Base-by-base conservation (phyloP, 129 eudicot species). In the Flaveria sonorensis region DNA sequence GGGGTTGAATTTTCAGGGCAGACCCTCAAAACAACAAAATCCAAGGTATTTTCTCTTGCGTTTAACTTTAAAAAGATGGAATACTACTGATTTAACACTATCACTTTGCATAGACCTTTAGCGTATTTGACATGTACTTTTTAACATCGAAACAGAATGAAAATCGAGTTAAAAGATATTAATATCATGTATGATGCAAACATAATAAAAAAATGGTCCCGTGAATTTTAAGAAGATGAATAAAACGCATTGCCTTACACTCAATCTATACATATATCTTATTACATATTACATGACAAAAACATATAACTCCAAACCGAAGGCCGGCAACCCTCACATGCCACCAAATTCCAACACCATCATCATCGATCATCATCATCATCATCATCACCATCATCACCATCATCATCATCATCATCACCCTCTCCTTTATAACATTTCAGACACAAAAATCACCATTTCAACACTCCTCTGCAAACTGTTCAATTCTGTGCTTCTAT, bases 281-380 rank as follows among this genome's bases (percentile, higher is more conserved):
- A 71, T 73, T 24, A 71, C 39, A 75, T 67, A 81, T 76, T 53
- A 83, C 57, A 79, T 83, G 88, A 82, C 92, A 91, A 87, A 91
- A 77, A 78, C 81, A 79, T 73, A 79, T 75, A 73, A 24, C 15
- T 82, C 78, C 92, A 90, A 87, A 72, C 40, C 64, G 66, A 68
- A 51, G 86, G 89, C 89, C 89, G 92, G 89, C 96, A 87, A 82
- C 75, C 79, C 75, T 82, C 96, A 87, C 90, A 87, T 81, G 90
- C 92, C 74, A 79, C 86, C 89, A 87, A 89, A 89, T 68, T 89
- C 88, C 79, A 65, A 70, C 78, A 64, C 71, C 61, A 71, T 42
- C 36, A 74, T 43, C 74, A 70, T 65, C 80, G n/a, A 73, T 20
- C 82, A 61, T 30, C 40, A 63, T 15, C 68, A 71, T 69, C 60